Evolutionary conservation across 495 filamentous ascomycete species (phyloP).

Genomic region (Tuber calosporum): DNA sequence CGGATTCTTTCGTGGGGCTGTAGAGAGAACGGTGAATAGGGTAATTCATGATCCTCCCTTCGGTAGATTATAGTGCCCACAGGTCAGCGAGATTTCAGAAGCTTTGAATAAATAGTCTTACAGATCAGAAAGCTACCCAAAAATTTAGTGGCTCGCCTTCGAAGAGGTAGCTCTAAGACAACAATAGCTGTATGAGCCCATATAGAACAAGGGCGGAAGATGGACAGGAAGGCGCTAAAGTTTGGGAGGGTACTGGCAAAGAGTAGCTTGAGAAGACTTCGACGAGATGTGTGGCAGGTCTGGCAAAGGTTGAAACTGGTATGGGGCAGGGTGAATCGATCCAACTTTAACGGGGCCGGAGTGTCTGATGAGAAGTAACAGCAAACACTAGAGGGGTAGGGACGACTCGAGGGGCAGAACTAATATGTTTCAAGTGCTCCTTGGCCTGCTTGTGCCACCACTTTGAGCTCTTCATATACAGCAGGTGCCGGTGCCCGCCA

Average conservation of each 20-base stretch:
- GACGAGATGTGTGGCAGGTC: not conserved
- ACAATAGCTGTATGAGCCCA: not conserved
- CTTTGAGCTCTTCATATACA: conserved; percentile 5
- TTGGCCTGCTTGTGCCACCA: conserved; percentile 19
- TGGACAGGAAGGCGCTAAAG: not conserved
- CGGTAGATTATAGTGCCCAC: not conserved
- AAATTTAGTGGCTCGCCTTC: not conserved
- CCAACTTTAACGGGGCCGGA: conserved; percentile 17
- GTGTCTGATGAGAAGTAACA: conserved; percentile 12
- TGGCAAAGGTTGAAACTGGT: not conserved
- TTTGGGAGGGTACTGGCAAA: not conserved
- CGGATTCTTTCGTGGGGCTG: not conserved
- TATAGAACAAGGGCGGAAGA: not conserved
- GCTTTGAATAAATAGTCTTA: not conserved
- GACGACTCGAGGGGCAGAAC: not conserved
- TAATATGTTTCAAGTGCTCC: conserved; percentile 16
- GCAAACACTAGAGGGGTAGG: not conserved
- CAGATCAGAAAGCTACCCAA: not conserved
- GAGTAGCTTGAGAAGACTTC: not conserved
- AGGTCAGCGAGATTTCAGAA: not conserved
- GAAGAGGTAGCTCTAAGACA: not conserved
- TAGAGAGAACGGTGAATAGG: not conserved
- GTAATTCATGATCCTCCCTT: not conserved
- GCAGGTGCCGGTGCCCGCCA: conserved; percentile 5
- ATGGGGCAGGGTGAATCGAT: conserved; percentile 6